These are phyloP conservation scores for Nitzschia sp. DNA, from an alignment of 108 stramenopile species.

Conservation along the genomic window DNA sequence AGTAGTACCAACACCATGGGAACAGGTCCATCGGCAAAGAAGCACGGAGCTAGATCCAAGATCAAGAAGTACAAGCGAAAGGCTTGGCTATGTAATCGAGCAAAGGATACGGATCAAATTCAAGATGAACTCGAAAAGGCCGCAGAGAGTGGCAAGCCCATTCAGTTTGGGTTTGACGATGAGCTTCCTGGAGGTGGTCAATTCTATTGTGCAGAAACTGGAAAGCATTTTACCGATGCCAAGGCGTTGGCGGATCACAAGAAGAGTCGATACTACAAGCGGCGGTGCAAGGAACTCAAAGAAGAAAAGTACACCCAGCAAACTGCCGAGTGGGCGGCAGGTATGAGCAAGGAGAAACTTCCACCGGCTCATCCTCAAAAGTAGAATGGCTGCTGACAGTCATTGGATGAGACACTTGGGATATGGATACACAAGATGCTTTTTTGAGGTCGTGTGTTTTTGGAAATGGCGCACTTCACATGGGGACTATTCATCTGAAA, in stretches of 20 bases:
- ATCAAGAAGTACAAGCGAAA: conserved; percentile 88
- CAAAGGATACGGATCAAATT: conserved; percentile 95
- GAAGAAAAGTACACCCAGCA: conserved; percentile 87
- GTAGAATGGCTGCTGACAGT: background rate
- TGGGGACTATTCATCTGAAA: too few species aligned
- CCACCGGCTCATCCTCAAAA: conserved; percentile 76
- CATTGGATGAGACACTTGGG: too few species aligned
- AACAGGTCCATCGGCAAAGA: conserved; percentile 55
- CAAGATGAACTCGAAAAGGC: conserved; percentile 93
- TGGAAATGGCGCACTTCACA: too few species aligned
- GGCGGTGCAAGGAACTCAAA: conserved; percentile 84
- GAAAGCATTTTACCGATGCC: conserved; percentile 90
- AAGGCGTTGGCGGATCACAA: conserved; percentile 89
- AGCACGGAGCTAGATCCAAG: conserved; percentile 72
- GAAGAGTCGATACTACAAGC: conserved; percentile 89
- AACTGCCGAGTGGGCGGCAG: conserved; percentile 76
- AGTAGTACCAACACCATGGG: conserved; percentile 33
- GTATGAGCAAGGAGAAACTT: conserved; percentile 85
- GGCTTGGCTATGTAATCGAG: conserved; percentile 73
- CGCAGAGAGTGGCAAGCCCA: conserved; percentile 55
- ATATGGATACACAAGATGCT: too few species aligned
- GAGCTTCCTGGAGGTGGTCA: conserved; percentile 98
- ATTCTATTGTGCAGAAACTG: conserved; percentile 95
- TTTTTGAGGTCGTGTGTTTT: too few species aligned
- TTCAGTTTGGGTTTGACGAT: conserved; percentile 88